These are phyloP conservation scores for Nevesoporus exiguus DNA, from an alignment of 768 basidiomycete genomes.

Conservation along the genomic window DNA sequence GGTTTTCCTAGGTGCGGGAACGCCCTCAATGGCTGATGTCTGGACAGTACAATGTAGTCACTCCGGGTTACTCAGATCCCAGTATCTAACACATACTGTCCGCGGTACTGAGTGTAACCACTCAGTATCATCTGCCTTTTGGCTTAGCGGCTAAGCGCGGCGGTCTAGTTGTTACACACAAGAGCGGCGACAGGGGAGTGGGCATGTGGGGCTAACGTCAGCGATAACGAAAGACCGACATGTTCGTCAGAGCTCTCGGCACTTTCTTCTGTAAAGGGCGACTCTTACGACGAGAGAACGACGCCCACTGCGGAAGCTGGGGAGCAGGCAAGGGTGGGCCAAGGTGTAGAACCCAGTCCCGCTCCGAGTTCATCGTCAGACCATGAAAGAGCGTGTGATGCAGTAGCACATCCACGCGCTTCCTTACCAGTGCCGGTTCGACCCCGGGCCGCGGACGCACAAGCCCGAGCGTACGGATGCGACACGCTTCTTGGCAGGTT, in stretches of 20 bases:
- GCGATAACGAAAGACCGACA: neutral
- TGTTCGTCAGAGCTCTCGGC: neutral
- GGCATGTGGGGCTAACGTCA: too few relatives aligned
- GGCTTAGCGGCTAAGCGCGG: too few relatives aligned
- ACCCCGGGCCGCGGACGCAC: constrained; percentile 31
- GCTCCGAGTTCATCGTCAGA: constrained; percentile 29
- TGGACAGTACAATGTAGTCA: too few relatives aligned
- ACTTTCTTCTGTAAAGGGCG: neutral
- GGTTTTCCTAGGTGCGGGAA: too few relatives aligned
- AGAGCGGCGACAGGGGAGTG: too few relatives aligned
- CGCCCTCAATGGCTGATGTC: too few relatives aligned
- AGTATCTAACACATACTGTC: too few relatives aligned
- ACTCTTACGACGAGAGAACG: neutral
- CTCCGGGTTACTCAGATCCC: too few relatives aligned
- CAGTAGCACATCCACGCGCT: constrained; percentile 50
- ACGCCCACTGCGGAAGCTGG: neutral
- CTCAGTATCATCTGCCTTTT: too few relatives aligned
- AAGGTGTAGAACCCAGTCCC: constrained; percentile 30
- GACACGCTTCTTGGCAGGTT: constrained; percentile 38
- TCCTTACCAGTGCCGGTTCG: constrained; percentile 43
- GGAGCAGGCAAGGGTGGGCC: constrained; percentile 1
- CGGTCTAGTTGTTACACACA: too few relatives aligned
- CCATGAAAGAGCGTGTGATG: constrained; percentile 52
- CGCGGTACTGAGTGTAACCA: too few relatives aligned
- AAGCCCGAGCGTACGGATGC: constrained; percentile 36